A percentile compares a stretch with the other conserved stretches of the same genome.
Conservation (phyloP, 2,329 filamentous ascomycete genomes). For the Trichoderma koningii region DNA sequence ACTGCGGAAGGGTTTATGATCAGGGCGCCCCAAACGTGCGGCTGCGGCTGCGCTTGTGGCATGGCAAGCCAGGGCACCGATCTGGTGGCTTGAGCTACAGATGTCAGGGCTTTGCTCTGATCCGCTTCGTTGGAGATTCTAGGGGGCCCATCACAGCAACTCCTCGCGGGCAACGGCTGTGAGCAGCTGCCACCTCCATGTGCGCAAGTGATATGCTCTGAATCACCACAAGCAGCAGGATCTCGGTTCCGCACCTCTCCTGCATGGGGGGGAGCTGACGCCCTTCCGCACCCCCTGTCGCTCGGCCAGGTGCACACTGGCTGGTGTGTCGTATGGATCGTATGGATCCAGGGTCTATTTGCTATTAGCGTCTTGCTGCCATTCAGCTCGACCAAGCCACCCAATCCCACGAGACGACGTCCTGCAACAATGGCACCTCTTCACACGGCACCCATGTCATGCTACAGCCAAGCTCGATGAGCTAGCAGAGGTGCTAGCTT, state of each 20-base stretch:
- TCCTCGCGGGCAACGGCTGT: neutral
- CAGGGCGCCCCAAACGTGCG: slow-evolving; percentile 1
- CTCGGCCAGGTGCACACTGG: neutral
- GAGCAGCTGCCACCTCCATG: neutral
- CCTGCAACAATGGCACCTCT: slow-evolving; percentile 23
- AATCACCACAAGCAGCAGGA: neutral
- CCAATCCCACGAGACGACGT: slow-evolving; percentile 18
- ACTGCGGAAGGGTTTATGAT: neutral
- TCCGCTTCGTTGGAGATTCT: neutral
- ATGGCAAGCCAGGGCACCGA: slow-evolving; percentile 13
- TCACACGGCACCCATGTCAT: slow-evolving; percentile 30
- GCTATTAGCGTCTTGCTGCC: slow-evolving; percentile 24
- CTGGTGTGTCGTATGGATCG: neutral
- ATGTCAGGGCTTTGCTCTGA: neutral
- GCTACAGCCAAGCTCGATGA: slow-evolving; percentile 35
- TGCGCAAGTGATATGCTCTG: neutral
- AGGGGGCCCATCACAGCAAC: neutral
- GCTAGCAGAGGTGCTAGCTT: slow-evolving; percentile 33
- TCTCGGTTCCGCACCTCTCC: slow-evolving; percentile 14
- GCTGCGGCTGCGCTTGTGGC: slow-evolving; percentile 17
- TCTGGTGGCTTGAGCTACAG: slow-evolving; percentile 17
- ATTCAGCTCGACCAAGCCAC: slow-evolving; percentile 27
- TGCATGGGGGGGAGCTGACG: slow-evolving; percentile 3
- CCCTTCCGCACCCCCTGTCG: slow-evolving; percentile 21
- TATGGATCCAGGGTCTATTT: slow-evolving; percentile 26